Evolutionary conservation across 169 alveolate genomes (phyloP).

Genomic region (Plasmodium gonderi): DNA sequence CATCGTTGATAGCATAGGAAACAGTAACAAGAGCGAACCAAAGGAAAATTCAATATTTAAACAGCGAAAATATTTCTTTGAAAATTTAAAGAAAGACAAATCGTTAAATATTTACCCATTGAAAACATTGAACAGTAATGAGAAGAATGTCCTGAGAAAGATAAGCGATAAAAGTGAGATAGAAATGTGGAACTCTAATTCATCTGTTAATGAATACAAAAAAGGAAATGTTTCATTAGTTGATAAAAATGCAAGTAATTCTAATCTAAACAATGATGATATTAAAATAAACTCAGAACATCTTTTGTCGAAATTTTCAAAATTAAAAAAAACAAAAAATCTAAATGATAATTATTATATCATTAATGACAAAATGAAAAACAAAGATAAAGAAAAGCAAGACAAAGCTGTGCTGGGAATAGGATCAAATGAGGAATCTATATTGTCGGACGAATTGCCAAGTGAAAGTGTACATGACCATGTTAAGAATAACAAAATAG

Average conservation of each 20-base stretch:
- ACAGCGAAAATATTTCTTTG: conserved; percentile 48
- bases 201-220: conserved; percentile 4
- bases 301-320: neutral
- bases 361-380: conserved; percentile 18
- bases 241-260: neutral
- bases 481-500: neutral
- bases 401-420: neutral
- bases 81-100: conserved; percentile 54
- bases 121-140: neutral
- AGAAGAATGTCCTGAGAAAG: neutral
- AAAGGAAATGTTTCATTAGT: neutral
- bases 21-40: neutral
- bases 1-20: neutral
- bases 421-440: neutral
- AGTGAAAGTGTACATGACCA: neutral
- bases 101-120: neutral
- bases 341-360: conserved; percentile 34
- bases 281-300: neutral
- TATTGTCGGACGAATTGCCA: neutral
- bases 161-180: neutral
- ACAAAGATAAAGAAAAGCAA: conserved; percentile 1
- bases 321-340: conserved; percentile 3
- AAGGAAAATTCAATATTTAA: conserved; percentile 15
- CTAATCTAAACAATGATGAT: neutral
- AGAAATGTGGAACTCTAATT: neutral